These are phyloP conservation scores for Rutstroemia sp. DNA, from an alignment of 2,329 filamentous ascomycete species.

Conservation along the genomic window DNA sequence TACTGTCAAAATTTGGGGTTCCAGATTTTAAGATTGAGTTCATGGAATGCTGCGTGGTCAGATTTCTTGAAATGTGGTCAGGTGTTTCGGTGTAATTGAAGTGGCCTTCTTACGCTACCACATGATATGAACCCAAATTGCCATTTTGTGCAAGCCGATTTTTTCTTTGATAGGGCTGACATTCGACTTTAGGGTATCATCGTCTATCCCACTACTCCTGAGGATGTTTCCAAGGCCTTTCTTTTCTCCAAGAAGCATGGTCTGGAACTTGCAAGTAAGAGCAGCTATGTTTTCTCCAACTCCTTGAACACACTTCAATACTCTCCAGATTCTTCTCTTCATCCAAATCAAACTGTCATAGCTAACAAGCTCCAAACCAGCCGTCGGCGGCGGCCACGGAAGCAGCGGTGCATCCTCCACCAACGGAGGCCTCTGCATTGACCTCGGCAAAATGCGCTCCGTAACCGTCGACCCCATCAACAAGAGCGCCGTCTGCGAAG, in stretches of 20 bases:
- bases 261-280: conserved; percentile 7
- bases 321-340: neutral
- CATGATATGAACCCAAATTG: too few species aligned
- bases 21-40: too few species aligned
- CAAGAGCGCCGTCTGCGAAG: conserved; percentile 12
- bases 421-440: neutral
- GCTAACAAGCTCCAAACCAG: neutral
- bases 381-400: conserved; percentile 8
- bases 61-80: too few species aligned
- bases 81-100: too few species aligned
- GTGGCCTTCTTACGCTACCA: too few species aligned
- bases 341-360: neutral
- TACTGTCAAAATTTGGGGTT: too few species aligned
- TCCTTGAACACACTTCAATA: neutral
- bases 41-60: too few species aligned
- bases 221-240: conserved; percentile 12
- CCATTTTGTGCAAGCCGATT: neutral
- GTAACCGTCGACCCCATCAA: conserved; percentile 9
- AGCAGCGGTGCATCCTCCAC: conserved; percentile 1
- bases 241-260: conserved; percentile 9
- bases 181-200: conserved; percentile 1
- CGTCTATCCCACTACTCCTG: conserved; percentile 11
- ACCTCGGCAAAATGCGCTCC: conserved; percentile 14
- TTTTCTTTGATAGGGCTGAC: neutral
- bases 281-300: conserved; percentile 7